Evolutionary conservation across 140 eudicot genomes (phyloP).

Genomic region (Bidens hawaiensis): DNA sequence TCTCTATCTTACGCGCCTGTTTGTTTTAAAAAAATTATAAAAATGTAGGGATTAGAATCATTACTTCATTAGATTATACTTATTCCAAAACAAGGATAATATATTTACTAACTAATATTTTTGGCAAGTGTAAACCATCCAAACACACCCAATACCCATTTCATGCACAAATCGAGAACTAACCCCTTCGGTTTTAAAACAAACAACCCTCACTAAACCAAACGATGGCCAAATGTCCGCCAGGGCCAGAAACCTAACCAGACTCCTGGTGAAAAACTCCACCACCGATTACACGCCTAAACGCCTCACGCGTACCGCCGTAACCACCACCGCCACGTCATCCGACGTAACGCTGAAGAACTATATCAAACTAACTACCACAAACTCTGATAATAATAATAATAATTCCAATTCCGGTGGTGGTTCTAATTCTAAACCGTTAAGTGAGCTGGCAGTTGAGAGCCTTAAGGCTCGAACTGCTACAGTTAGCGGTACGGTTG

Average conservation of each 20-base stretch:
- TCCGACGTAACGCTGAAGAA: not conserved
- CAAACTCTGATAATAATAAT: too few relatives aligned
- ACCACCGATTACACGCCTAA: too few relatives aligned
- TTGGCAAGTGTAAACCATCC: not conserved
- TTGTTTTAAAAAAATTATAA: too few relatives aligned
- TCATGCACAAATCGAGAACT: too few relatives aligned
- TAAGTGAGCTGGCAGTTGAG: not conserved
- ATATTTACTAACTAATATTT: too few relatives aligned
- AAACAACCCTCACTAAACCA: slow-evolving; percentile 10
- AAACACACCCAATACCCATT: not conserved
- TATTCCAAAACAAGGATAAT: too few relatives aligned
- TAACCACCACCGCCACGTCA: slow-evolving; percentile 13
- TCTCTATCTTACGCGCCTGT: too few relatives aligned
- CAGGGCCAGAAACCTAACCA: slow-evolving; percentile 23
- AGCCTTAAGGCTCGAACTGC: slow-evolving; percentile 26
- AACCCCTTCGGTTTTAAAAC: too few relatives aligned
- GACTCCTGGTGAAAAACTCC: slow-evolving; percentile 33
- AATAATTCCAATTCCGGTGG: too few relatives aligned
- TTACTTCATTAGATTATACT: too few relatives aligned
- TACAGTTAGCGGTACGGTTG: slow-evolving; percentile 28
- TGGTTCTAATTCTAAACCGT: slow-evolving; percentile 16
- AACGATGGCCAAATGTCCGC: slow-evolving; percentile 18
- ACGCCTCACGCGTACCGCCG: slow-evolving; percentile 31
- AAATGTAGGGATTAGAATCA: too few relatives aligned
- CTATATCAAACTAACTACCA: not conserved